Evolutionary conservation across 495 filamentous ascomycete species (phyloP).

Genomic region (Parathielavia appendiculata): DNA sequence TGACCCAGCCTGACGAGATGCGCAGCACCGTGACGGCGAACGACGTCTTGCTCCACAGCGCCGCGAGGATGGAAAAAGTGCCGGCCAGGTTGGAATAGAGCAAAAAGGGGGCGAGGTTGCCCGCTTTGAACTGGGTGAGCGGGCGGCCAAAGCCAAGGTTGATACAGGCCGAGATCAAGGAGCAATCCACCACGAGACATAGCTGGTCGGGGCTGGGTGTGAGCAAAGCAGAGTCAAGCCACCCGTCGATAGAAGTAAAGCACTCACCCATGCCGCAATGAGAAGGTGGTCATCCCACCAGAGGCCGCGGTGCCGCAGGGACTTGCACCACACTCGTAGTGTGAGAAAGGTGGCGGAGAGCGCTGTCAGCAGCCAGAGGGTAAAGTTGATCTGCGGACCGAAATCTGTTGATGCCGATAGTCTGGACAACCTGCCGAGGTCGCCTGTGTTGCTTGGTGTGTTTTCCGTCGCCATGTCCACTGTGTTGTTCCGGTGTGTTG

Average conservation of each 20-base stretch:
- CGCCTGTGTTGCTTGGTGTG: too few species aligned
- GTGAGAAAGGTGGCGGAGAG: conserved; percentile 35
- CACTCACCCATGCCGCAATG: conserved; percentile 37
- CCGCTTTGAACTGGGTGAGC: conserved; percentile 24
- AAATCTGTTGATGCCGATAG: conserved; percentile 18
- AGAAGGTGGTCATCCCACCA: conserved; percentile 32
- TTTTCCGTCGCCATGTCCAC: background rate
- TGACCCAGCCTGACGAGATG: conserved; percentile 32
- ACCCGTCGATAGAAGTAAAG: background rate
- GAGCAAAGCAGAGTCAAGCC: conserved; percentile 3
- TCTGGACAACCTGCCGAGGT: background rate
- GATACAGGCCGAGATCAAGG: conserved; percentile 58
- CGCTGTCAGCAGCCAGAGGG: conserved; percentile 36
- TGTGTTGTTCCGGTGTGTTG: background rate
- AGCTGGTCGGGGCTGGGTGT: background rate
- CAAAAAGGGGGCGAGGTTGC: conserved; percentile 25
- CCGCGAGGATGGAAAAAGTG: conserved; percentile 33
- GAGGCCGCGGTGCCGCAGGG: conserved; percentile 25
- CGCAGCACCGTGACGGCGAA: conserved; percentile 26
- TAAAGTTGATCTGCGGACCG: conserved; percentile 40
- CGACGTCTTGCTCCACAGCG: conserved; percentile 12
- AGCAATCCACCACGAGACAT: conserved; percentile 40
- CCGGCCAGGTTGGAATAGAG: conserved; percentile 29
- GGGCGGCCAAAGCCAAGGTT: conserved; percentile 30
- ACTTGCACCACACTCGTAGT: conserved; percentile 34